A percentile compares a stretch with the other conserved stretches of the same genome.
Evolutionary conservation across 176 grass and related monocot species (phyloP).

Genomic region (Coix lacrymajobi): DNA sequence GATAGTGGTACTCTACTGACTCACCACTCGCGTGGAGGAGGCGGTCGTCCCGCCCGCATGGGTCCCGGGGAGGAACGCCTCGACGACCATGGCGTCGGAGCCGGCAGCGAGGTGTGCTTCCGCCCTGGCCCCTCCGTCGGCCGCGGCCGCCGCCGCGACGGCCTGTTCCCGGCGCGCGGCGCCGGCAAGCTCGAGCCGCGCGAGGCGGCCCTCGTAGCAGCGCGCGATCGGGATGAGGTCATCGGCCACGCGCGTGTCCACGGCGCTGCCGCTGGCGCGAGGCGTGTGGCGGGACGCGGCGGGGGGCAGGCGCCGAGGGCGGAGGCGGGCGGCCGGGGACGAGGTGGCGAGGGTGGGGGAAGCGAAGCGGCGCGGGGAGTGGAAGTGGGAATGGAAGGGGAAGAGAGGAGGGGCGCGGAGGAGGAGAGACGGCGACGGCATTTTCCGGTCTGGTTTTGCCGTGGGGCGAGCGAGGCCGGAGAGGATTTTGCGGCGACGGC

Average conservation of each 20-base stretch:
- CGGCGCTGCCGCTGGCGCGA: neutral
- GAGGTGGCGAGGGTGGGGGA: neutral
- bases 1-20: too few relatives aligned
- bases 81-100: constrained; percentile 56
- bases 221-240: constrained; percentile 49
- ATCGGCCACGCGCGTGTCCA: neutral
- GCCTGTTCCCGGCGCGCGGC: constrained; percentile 57
- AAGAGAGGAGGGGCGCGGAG: neutral
- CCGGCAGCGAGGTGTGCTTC: constrained; percentile 57
- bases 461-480: neutral
- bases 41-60: constrained; percentile 20
- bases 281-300: neutral
- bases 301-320: neutral
- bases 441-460: neutral
- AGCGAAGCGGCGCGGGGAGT: neutral
- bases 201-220: constrained; percentile 65
- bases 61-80: constrained; percentile 54
- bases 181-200: constrained; percentile 53
- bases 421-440: constrained; percentile 26
- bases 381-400: neutral
- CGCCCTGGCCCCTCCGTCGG: constrained; percentile 48
- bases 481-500: neutral
- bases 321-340: neutral
- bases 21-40: constrained; percentile 72
- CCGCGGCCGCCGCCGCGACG: constrained; percentile 54